These are phyloP conservation scores for Phallus indusiatus DNA, from an alignment of 768 basidiomycete species.

Conservation along the genomic window DNA sequence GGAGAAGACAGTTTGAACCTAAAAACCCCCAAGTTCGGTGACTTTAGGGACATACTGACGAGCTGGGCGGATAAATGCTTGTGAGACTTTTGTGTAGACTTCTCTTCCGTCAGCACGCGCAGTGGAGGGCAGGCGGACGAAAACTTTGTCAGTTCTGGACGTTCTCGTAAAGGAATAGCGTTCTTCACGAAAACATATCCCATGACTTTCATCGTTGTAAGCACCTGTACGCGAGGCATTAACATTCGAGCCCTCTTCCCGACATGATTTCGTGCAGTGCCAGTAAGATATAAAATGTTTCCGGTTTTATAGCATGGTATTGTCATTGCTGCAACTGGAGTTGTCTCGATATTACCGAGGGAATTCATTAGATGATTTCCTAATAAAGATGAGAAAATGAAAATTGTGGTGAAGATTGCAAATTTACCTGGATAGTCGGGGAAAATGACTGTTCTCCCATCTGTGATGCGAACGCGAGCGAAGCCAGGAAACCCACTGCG, in stretches of 20 bases:
- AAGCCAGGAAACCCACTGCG: slow-evolving; percentile 57
- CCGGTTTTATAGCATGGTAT: slow-evolving; percentile 46
- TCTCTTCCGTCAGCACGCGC: slow-evolving; percentile 41
- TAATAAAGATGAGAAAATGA: slow-evolving; percentile 14
- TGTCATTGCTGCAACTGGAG: slow-evolving; percentile 47
- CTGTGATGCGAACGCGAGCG: slow-evolving; percentile 45
- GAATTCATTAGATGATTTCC: slow-evolving; percentile 59
- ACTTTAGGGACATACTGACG: slow-evolving; percentile 30
- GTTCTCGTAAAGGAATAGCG: slow-evolving; percentile 45
- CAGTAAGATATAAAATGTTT: slow-evolving; percentile 54
- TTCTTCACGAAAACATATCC: slow-evolving; percentile 45
- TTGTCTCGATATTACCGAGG: slow-evolving; percentile 51
- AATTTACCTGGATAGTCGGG: slow-evolving; percentile 51
- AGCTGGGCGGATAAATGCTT: not conserved
- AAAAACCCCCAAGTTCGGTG: slow-evolving; percentile 44
- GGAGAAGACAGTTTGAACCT: slow-evolving; percentile 31
- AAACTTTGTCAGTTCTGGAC: slow-evolving; percentile 19
- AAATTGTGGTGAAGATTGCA: slow-evolving; percentile 2
- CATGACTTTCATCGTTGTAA: slow-evolving; percentile 40
- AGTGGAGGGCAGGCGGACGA: slow-evolving; percentile 57
- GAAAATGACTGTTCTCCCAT: slow-evolving; percentile 44
- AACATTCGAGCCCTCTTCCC: slow-evolving; percentile 38
- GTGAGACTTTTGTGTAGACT: slow-evolving; percentile 20
- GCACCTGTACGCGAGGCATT: slow-evolving; percentile 45
- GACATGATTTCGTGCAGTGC: slow-evolving; percentile 39